These are phyloP conservation scores for Vigna angularis DNA, from an alignment of 306 rosid genomes.

Conservation along the genomic window DNA sequence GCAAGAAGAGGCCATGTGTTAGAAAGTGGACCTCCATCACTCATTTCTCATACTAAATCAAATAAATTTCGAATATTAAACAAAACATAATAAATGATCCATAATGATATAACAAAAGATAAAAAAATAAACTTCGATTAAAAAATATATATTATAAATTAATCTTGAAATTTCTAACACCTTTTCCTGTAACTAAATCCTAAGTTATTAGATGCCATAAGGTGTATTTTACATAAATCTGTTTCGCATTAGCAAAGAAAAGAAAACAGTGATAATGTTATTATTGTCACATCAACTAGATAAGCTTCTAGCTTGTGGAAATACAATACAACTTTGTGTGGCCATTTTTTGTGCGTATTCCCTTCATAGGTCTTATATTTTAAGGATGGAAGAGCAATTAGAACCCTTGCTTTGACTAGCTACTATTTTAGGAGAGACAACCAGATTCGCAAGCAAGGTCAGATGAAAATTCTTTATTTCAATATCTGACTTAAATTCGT, in stretches of 20 bases:
- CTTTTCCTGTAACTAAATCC: neutral
- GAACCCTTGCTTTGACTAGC: neutral
- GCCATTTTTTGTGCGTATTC: neutral
- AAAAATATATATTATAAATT: too few species aligned
- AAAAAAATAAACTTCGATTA: too few species aligned
- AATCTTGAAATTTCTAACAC: too few species aligned
- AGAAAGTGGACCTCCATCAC: too few species aligned
- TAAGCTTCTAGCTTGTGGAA: slow-evolving; percentile 10
- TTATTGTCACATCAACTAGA: slow-evolving; percentile 44
- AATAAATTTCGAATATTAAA: too few species aligned
- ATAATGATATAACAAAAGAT: too few species aligned
- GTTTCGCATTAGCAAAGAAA: slow-evolving; percentile 38
- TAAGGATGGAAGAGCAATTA: neutral
- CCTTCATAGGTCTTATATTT: neutral
- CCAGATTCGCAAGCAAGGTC: slow-evolving; percentile 23
- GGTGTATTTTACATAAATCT: slow-evolving; percentile 31
- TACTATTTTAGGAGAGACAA: neutral
- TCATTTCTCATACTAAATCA: too few species aligned
- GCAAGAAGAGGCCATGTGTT: neutral
- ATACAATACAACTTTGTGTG: neutral
- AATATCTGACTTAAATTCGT: slow-evolving; percentile 36
- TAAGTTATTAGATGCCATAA: slow-evolving; percentile 21
- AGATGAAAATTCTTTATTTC: slow-evolving; percentile 13
- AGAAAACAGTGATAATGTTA: slow-evolving; percentile 29
- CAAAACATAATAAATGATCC: too few species aligned